These are phyloP conservation scores for Sugiyamaella pinicola DNA, from an alignment of 1,139 yeast species.

Conservation along the genomic window DNA sequence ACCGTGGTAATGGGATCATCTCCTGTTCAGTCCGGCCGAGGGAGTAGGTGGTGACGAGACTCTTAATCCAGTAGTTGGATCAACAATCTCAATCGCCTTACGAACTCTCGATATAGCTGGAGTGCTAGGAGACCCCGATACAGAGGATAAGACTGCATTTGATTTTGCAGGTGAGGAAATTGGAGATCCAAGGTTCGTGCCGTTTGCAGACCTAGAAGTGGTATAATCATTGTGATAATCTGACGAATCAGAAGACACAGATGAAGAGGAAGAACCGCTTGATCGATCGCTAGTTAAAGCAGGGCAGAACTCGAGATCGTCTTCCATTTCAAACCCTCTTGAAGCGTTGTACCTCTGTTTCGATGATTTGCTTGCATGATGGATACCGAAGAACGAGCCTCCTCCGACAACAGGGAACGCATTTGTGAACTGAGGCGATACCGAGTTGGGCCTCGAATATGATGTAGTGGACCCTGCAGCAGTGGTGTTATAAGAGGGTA, in stretches of 20 bases:
- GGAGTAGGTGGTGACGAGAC: constrained; percentile 42
- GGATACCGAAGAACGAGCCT: constrained; percentile 19
- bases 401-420: constrained; percentile 29
- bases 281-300: constrained; percentile 28
- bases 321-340: constrained; percentile 69
- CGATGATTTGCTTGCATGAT: constrained; percentile 17
- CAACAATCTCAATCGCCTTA: constrained; percentile 68
- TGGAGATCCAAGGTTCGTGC: constrained; percentile 23
- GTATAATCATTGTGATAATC: constrained; percentile 18
- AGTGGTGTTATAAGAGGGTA: constrained; percentile 30
- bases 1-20: background rate
- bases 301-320: constrained; percentile 67
- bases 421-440: constrained; percentile 38
- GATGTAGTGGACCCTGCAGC: constrained; percentile 43
- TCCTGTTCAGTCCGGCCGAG: constrained; percentile 13
- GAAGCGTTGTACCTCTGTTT: constrained; percentile 57
- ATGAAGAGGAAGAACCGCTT: constrained; percentile 21
- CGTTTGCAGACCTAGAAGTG: constrained; percentile 1
- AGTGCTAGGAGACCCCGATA: constrained; percentile 28
- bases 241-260: constrained; percentile 23
- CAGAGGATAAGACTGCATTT: constrained; percentile 23
- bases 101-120: constrained; percentile 32
- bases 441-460: constrained; percentile 37
- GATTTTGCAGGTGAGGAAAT: constrained; percentile 24
- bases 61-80: constrained; percentile 74